Base-by-base conservation (phyloP, 768 basidiomycete genomes). In the Phlegmacium glaucopus region DNA sequence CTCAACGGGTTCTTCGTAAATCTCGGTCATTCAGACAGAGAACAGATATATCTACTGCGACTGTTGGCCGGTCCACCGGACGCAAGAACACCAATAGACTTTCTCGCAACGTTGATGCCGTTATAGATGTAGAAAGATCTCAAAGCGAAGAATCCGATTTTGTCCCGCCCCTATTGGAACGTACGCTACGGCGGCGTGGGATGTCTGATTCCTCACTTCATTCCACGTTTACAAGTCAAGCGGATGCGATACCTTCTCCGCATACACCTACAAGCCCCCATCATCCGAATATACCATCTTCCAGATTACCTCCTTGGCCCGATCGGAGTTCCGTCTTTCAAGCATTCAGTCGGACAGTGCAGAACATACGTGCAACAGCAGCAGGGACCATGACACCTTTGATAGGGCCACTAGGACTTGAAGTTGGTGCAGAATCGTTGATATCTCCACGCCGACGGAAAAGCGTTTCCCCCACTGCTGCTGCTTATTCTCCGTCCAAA, bases 171-270 rank as follows among this genome's bases (percentile, higher is more conserved):
- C 63, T 90, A 12, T 66, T 83, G 18, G 76, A 86, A 40, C 81
- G 82, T 16, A 81, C 83, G 13, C 70, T 94, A 6, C 79, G 82
- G 32, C 78, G 86, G 25, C 79, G 94, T 45, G 92, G 93, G 2
- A 65, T 96, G 42, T 92, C 90, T 2, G 95, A 97, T 62, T 94
- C 93, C 1, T 94, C 91, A 2, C 93, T 97, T 50, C 89, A 84
- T 51, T 87, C 90, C 4, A 90, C 90, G 0, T 95, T 89, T 66
- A 69, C 82, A 50, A 74, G 68, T 45, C 79, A 87, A 40, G 71
- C 64, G 4, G 72, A 72, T n/a, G 67, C 45, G 7, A 55, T 57
- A 9, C 43, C 52, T 0, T 62, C 58, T n/a, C 59, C 59, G 6
- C 45, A 47, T 25, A 42, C 45, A 15, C 37, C 42, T 4, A 15